phyloP scores from a whole-genome alignment of 768 basidiomycete genomes.

The Naganishia friedmannii region DNA sequence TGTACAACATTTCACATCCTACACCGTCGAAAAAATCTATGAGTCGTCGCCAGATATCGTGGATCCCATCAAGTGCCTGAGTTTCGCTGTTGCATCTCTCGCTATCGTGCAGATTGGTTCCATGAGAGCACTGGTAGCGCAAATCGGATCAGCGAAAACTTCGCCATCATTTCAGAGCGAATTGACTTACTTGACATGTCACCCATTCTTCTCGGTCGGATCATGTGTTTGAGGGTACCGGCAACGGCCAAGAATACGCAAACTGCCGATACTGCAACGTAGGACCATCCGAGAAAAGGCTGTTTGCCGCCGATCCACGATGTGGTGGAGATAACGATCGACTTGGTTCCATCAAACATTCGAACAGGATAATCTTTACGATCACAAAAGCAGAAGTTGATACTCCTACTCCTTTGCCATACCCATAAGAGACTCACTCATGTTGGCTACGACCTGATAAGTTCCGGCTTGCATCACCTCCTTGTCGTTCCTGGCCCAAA shows the following conservation, averaged over 20 bases:
- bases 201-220: conserved; percentile 69
- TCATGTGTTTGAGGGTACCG: conserved; percentile 84
- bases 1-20: not conserved
- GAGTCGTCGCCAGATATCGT: not conserved
- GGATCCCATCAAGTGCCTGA: not conserved
- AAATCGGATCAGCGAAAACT: not conserved
- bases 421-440: conserved; percentile 65
- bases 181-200: conserved; percentile 49
- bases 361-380: conserved; percentile 82
- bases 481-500: conserved; percentile 86
- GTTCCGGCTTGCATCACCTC: conserved; percentile 67
- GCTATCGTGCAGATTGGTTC: conserved; percentile 40
- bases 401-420: not conserved
- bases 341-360: conserved; percentile 89
- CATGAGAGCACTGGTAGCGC: conserved; percentile 45
- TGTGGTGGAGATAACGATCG: conserved; percentile 92
- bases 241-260: conserved; percentile 83
- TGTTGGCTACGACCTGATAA: conserved; percentile 71
- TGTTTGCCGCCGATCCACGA: conserved; percentile 99
- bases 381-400: not conserved
- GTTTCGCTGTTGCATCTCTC: not conserved
- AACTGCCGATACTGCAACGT: conserved; percentile 80
- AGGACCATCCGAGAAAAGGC: conserved; percentile 97
- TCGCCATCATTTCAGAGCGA: not conserved
- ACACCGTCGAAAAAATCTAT: conserved; percentile 2